Percentiles rank a stretch among this genome's conserved stretches.
phyloP scores from a whole-genome alignment of 225 moss, liverwort and hornwort genomes.

The Asterella californica region DNA sequence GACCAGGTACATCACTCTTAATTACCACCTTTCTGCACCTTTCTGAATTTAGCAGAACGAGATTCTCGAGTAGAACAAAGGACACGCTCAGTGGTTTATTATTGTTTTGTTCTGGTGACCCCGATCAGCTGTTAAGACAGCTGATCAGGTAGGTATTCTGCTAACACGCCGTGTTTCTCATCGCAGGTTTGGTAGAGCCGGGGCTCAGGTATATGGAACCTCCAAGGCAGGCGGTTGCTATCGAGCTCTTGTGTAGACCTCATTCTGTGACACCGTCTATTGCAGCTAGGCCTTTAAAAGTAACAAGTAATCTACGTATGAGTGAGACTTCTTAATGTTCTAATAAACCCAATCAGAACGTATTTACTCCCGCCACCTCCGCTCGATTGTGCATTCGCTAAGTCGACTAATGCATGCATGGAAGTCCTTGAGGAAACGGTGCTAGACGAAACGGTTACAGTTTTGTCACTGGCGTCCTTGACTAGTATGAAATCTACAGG shows the following conservation, averaged over 20 bases:
- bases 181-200: slow-evolving; percentile 47
- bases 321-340: background rate
- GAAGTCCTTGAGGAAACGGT: background rate
- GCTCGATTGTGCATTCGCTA: background rate
- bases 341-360: background rate
- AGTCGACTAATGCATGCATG: background rate
- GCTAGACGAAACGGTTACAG: no score
- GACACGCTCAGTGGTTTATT: background rate
- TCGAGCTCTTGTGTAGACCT: slow-evolving; percentile 47
- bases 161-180: background rate
- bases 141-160: background rate
- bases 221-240: slow-evolving; percentile 41
- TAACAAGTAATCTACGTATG: background rate
- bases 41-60: background rate
- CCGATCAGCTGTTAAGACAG: background rate
- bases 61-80: background rate
- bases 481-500: no score
- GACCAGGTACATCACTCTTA: slow-evolving; percentile 34
- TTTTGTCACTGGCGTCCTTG: no score
- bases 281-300: slow-evolving; percentile 43
- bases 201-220: slow-evolving; percentile 37
- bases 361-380: no score
- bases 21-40: background rate
- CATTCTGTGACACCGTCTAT: slow-evolving; percentile 32
- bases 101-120: background rate